Evolutionary conservation across 305 asterid genomes (phyloP).

Genomic region (Rubia tinctorum): DNA sequence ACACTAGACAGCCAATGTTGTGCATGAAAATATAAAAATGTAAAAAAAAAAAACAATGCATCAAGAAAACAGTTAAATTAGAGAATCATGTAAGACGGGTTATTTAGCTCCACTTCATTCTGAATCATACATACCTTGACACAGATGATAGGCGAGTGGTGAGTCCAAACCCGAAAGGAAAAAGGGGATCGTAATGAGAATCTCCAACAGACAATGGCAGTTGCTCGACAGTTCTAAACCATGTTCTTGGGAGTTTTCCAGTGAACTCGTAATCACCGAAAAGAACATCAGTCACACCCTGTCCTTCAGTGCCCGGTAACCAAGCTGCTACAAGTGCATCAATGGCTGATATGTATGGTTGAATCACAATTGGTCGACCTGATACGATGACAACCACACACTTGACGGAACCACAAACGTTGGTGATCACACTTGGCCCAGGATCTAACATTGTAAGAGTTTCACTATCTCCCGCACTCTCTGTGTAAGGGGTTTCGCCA

Average conservation of each 20-base stretch:
- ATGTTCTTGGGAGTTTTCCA: slow-evolving; percentile 70
- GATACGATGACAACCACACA: slow-evolving; percentile 69
- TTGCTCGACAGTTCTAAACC: slow-evolving; percentile 81
- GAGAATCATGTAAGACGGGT: not conserved
- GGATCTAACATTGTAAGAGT: slow-evolving; percentile 72
- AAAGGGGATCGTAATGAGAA: slow-evolving; percentile 75
- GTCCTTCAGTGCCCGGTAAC: slow-evolving; percentile 94
- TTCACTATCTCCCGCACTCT: slow-evolving; percentile 72
- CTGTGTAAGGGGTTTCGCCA: slow-evolving; percentile 85
- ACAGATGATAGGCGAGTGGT: slow-evolving; percentile 36
- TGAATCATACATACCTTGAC: slow-evolving; percentile 47
- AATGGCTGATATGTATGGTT: slow-evolving; percentile 53
- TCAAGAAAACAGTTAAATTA: not conserved
- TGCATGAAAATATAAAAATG: not conserved
- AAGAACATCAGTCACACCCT: slow-evolving; percentile 80
- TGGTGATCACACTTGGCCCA: slow-evolving; percentile 65
- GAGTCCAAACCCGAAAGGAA: slow-evolving; percentile 76
- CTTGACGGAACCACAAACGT: slow-evolving; percentile 56
- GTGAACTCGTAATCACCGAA: slow-evolving; percentile 75
- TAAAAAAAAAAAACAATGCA: not conserved
- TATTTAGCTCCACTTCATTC: not conserved
- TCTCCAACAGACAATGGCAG: slow-evolving; percentile 85
- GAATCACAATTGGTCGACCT: slow-evolving; percentile 74
- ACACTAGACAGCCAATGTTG: not conserved
- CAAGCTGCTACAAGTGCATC: slow-evolving; percentile 96